Conservation (phyloP, 179 eudicot species). For the Beta macrorhiza region DNA sequence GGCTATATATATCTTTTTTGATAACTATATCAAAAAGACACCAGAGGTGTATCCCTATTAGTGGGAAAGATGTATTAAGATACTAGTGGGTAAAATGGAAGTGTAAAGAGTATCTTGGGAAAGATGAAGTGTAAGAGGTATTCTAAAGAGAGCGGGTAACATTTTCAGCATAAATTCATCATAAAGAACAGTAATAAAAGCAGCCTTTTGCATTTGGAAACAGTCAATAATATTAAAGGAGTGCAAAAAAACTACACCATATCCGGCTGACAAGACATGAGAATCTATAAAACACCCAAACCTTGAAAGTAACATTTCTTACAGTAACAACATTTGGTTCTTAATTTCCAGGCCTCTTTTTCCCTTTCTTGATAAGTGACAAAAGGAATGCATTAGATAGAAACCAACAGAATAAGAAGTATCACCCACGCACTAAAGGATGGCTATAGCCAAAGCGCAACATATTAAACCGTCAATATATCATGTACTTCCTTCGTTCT, state of each 20-base stretch:
- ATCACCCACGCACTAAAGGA: neutral
- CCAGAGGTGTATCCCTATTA: no score
- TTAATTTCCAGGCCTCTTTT: neutral
- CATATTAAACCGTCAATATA: neutral
- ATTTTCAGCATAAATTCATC: neutral
- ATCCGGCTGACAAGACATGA: neutral
- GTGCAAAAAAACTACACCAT: neutral
- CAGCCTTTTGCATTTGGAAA: neutral
- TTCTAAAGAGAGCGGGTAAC: neutral
- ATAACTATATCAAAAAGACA: no score
- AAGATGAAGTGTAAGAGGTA: no score
- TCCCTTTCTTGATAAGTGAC: neutral
- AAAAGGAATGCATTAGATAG: neutral
- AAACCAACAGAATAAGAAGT: neutral
- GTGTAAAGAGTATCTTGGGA: no score
- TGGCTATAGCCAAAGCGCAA: neutral
- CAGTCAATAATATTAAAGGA: neutral
- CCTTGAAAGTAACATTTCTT: neutral
- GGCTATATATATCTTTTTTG: neutral
- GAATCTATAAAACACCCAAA: neutral
- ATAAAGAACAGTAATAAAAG: neutral
- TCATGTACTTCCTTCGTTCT: neutral
- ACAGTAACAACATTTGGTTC: neutral
- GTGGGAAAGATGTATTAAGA: no score
- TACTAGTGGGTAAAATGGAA: no score